Percentiles rank a stretch among this genome's conserved stretches.
Evolutionary conservation across 345 rosid species (phyloP).

Genomic region (Eucalyptus marginata): DNA sequence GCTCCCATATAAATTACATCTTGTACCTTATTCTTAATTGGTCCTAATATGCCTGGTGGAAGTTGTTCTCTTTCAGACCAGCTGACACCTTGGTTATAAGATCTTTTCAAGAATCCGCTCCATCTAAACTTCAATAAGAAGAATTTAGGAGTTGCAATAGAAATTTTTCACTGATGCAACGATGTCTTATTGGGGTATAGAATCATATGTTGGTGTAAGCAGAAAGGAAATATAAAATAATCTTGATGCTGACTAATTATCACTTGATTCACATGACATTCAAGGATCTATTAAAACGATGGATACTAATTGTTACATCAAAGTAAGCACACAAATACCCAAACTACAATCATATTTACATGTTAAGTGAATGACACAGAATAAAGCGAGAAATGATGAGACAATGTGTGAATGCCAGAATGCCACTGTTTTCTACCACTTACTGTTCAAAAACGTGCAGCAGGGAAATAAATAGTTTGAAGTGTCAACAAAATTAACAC

Average conservation of each 20-base stretch:
- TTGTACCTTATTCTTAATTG: slow-evolving; percentile 76
- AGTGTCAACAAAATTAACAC: background rate
- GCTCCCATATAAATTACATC: background rate
- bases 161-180: background rate
- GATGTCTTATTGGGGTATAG: background rate
- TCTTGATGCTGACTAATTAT: background rate
- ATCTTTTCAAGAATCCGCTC: slow-evolving; percentile 94
- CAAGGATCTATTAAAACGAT: background rate
- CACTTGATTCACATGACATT: background rate
- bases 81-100: slow-evolving; percentile 65
- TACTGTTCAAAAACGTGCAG: background rate
- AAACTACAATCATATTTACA: background rate
- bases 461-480: background rate
- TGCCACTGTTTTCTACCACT: background rate
- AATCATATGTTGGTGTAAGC: background rate
- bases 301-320: background rate
- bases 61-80: slow-evolving; percentile 83
- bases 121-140: slow-evolving; percentile 31
- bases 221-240: background rate
- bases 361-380: background rate
- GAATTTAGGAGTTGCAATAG: background rate
- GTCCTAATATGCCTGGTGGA: slow-evolving; percentile 87
- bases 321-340: background rate
- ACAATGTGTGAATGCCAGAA: background rate
- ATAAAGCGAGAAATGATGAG: background rate